Conservation (phyloP, 78 protist genomes). For the Speleostelium caveatum region DNA sequence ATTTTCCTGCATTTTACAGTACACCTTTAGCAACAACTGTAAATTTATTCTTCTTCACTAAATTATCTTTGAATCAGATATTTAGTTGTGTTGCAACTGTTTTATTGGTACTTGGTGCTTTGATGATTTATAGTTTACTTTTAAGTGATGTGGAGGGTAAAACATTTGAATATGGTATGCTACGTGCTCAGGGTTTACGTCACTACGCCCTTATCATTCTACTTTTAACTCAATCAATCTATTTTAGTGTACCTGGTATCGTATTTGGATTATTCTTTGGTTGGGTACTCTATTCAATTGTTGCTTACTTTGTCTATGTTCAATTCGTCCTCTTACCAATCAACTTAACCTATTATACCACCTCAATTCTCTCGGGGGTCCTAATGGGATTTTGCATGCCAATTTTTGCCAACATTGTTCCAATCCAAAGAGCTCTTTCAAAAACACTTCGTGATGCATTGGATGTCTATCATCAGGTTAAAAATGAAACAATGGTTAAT, state of each 20-base stretch:
- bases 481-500: slow-evolving; percentile 85
- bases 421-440: slow-evolving; percentile 86
- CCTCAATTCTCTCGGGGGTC: slow-evolving; percentile 54
- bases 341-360: slow-evolving; percentile 28
- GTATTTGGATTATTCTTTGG: slow-evolving; percentile 71
- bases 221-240: slow-evolving; percentile 69
- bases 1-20: slow-evolving; percentile 34
- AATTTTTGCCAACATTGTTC: slow-evolving; percentile 63
- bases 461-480: slow-evolving; percentile 89
- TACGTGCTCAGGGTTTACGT: slow-evolving; percentile 93
- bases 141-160: slow-evolving; percentile 92
- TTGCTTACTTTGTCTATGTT: slow-evolving; percentile 52
- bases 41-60: slow-evolving; percentile 39
- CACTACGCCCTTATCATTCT: slow-evolving; percentile 54
- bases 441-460: slow-evolving; percentile 89
- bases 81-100: slow-evolving; percentile 73
- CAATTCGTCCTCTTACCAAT: slow-evolving; percentile 79
- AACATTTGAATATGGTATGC: slow-evolving; percentile 95
- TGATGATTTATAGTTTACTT: slow-evolving; percentile 91
- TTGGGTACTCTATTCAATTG: slow-evolving; percentile 65
- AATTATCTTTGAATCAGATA: slow-evolving; percentile 81
- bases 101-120: slow-evolving; percentile 82
- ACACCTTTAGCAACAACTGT: slow-evolving; percentile 76
- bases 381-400: slow-evolving; percentile 77
- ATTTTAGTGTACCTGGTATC: slow-evolving; percentile 91